phyloP scores from a whole-genome alignment of 805 yeast genomes.

The Grigorovia yakushimaensis region DNA sequence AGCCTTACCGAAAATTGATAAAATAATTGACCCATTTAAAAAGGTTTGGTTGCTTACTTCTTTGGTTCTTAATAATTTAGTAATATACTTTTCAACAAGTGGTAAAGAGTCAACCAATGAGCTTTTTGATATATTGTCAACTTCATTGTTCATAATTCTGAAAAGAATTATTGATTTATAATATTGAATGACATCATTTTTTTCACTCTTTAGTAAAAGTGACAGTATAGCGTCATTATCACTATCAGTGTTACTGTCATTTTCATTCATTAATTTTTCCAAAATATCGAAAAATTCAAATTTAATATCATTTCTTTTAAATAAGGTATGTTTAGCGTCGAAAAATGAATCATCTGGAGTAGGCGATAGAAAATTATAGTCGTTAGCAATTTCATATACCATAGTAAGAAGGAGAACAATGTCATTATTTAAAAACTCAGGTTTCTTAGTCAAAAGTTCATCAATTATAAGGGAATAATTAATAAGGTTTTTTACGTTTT shows the following conservation, averaged over 20 bases:
- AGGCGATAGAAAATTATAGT: slow-evolving; percentile 29
- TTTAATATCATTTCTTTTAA: slow-evolving; percentile 4
- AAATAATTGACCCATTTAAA: slow-evolving; percentile 27
- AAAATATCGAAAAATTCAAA: neutral
- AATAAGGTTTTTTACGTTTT: slow-evolving; percentile 11
- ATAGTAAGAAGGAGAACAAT: slow-evolving; percentile 25
- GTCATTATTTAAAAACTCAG: slow-evolving; percentile 7
- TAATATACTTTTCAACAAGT: slow-evolving; percentile 26
- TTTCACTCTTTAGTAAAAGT: neutral
- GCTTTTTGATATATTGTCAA: slow-evolving; percentile 22
- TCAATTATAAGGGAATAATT: slow-evolving; percentile 23
- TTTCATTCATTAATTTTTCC: neutral
- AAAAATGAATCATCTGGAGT: slow-evolving; percentile 13
- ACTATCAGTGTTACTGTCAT: neutral
- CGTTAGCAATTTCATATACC: slow-evolving; percentile 31
- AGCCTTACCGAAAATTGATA: slow-evolving; percentile 29
- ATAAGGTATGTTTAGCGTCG: slow-evolving; percentile 14
- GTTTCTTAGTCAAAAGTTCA: slow-evolving; percentile 8
- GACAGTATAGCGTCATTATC: neutral
- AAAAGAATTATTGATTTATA: slow-evolving; percentile 32
- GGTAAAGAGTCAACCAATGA: slow-evolving; percentile 20
- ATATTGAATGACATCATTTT: slow-evolving; percentile 4
- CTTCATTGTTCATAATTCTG: slow-evolving; percentile 21
- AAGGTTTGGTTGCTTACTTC: slow-evolving; percentile 26
- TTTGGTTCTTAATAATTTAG: slow-evolving; percentile 25